Percentiles rank a stretch among this genome's conserved stretches.
phyloP scores from a whole-genome alignment of 2,329 filamentous ascomycete genomes.

The Fusarium solani-melongenae region DNA sequence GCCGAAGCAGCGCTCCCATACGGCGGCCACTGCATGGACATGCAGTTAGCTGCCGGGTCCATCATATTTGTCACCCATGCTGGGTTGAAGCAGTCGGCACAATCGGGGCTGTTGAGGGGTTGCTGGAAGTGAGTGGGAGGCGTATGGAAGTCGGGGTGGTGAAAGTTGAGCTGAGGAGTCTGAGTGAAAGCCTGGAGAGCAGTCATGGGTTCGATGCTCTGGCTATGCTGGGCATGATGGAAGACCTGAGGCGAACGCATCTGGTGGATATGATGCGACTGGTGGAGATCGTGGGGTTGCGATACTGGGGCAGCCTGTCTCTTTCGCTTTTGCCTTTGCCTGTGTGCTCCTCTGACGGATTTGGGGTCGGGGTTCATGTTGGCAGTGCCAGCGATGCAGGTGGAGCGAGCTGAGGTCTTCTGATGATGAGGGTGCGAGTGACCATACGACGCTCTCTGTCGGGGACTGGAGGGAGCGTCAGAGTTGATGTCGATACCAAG shows the following conservation, averaged over 20 bases:
- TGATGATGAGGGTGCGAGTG: neutral
- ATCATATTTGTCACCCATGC: conserved; percentile 32
- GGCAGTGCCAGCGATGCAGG: conserved; percentile 16
- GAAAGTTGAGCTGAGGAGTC: conserved; percentile 30
- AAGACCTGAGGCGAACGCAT: conserved; percentile 25
- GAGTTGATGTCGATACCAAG: conserved; percentile 32
- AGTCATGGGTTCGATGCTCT: conserved; percentile 35
- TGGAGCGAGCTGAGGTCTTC: conserved; percentile 23
- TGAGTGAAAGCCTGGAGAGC: conserved; percentile 38
- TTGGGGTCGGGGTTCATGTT: conserved; percentile 11
- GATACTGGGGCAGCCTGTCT: conserved; percentile 25
- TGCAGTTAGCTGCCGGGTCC: conserved; percentile 20
- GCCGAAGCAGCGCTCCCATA: conserved; percentile 48
- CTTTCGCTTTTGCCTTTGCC: conserved; percentile 29
- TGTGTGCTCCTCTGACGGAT: conserved; percentile 14
- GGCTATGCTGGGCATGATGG: conserved; percentile 18
- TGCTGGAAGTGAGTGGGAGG: conserved; percentile 32
- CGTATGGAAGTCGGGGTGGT: conserved; percentile 21
- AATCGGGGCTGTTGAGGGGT: conserved; percentile 11
- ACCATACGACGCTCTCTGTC: neutral
- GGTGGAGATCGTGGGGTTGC: conserved; percentile 20
- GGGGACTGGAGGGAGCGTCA: neutral
- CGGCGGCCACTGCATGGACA: conserved; percentile 31
- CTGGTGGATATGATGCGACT: conserved; percentile 23
- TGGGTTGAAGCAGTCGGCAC: conserved; percentile 20